phyloP scores from a whole-genome alignment of 345 rosid species.

The Aquilaria malaccensis region DNA sequence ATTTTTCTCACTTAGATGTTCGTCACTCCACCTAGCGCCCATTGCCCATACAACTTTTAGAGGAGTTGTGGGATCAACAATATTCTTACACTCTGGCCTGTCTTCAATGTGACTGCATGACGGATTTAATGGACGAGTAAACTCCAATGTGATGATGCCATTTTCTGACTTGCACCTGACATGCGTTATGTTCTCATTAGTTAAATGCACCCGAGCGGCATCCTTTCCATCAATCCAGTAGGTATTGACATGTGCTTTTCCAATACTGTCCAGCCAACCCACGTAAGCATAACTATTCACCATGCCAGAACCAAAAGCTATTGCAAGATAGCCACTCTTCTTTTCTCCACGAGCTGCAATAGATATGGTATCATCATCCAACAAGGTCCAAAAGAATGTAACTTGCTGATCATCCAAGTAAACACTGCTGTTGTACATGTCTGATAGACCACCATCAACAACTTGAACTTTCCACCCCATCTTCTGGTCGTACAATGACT shows the following conservation, averaged over 20 bases:
- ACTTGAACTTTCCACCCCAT: constrained; percentile 98
- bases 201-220: constrained; percentile 60
- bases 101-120: constrained; percentile 37
- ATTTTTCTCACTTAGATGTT: constrained; percentile 66
- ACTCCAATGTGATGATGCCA: constrained; percentile 91
- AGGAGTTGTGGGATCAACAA: constrained; percentile 87
- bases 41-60: constrained; percentile 91
- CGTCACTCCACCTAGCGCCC: constrained; percentile 84
- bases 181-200: constrained; percentile 70
- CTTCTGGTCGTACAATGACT: constrained; percentile 69
- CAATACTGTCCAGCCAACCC: constrained; percentile 75
- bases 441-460: constrained; percentile 91
- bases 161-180: constrained; percentile 88
- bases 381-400: constrained; percentile 83
- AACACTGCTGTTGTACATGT: constrained; percentile 93
- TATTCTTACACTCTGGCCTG: constrained; percentile 65
- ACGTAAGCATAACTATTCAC: constrained; percentile 78
- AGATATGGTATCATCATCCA: constrained; percentile 56
- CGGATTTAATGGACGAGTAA: constrained; percentile 67
- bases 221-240: constrained; percentile 90
- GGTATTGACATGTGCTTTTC: constrained; percentile 68
- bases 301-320: constrained; percentile 85
- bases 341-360: constrained; percentile 91
- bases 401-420: constrained; percentile 93
- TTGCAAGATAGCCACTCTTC: constrained; percentile 88